Evolutionary conservation across 129 eudicot genomes (phyloP).

Genomic region (Scalesia atractyloides): DNA sequence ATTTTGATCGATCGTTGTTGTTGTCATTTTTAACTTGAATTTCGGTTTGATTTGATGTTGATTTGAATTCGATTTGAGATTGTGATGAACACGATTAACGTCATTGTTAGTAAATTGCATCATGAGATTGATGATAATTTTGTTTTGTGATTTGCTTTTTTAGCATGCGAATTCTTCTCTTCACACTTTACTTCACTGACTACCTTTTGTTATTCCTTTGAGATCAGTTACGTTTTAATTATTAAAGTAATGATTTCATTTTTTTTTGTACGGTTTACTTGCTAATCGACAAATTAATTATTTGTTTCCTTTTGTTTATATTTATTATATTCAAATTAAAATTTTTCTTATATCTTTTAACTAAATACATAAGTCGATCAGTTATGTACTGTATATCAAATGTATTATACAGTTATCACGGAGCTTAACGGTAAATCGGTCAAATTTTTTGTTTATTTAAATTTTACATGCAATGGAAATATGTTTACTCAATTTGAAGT

Average conservation of each 20-base stretch:
- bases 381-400: too few species aligned
- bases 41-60: background rate
- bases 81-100: background rate
- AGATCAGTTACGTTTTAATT: conserved; percentile 30
- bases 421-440: too few species aligned
- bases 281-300: conserved; percentile 33
- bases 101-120: background rate
- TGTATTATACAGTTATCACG: too few species aligned
- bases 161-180: conserved; percentile 6
- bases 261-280: conserved; percentile 32
- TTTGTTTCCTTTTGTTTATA: background rate
- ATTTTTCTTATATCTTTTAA: too few species aligned
- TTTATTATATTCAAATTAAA: too few species aligned
- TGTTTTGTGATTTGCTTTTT: background rate
- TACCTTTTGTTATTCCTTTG: background rate
- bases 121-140: background rate
- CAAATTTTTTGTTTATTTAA: background rate
- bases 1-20: background rate
- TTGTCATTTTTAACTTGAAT: background rate
- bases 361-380: too few species aligned
- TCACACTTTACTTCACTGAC: conserved; percentile 11
- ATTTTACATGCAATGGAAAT: too few species aligned
- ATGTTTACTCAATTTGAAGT: too few species aligned
- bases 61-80: conserved; percentile 2
- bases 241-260: conserved; percentile 25